Conservation (phyloP, 2,329 filamentous ascomycete species). For the Eutypa lata region DNA sequence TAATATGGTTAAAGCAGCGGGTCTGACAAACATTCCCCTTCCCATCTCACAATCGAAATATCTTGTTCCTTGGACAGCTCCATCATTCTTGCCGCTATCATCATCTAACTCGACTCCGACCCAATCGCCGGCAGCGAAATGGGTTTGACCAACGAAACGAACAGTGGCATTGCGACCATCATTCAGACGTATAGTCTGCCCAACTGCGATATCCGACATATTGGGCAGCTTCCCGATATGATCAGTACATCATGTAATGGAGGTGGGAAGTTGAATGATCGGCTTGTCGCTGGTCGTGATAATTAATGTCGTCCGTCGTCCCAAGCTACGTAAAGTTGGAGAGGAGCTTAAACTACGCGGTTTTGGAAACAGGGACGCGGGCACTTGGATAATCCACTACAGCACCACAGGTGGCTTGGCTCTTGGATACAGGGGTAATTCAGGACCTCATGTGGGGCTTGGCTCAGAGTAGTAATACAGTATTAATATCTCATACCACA, state of each 20-base stretch:
- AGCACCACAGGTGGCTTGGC: too few species aligned
- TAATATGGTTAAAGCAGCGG: conserved; percentile 62
- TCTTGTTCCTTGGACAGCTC: conserved; percentile 78
- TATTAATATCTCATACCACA: too few species aligned
- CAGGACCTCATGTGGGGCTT: too few species aligned
- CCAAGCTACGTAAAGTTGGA: too few species aligned
- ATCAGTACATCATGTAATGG: conserved; percentile 22
- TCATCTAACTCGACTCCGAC: conserved; percentile 85
- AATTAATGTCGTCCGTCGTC: background rate
- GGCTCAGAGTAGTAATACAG: too few species aligned
- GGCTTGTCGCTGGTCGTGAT: conserved; percentile 10
- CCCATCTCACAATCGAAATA: conserved; percentile 85
- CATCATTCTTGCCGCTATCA: conserved; percentile 87
- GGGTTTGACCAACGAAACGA: conserved; percentile 76
- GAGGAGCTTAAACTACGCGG: background rate
- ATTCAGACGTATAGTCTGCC: conserved; percentile 74
- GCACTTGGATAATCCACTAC: background rate
- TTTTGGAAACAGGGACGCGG: background rate
- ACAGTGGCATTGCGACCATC: conserved; percentile 76
- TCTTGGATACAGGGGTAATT: too few species aligned
- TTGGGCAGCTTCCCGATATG: conserved; percentile 23
- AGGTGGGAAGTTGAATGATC: conserved; percentile 1
- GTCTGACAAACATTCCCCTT: conserved; percentile 80
- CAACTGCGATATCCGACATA: conserved; percentile 59
- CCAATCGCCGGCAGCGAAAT: conserved; percentile 82